Percentiles rank a stretch among this genome's conserved stretches.
These are phyloP conservation scores for Stropharia rugosoannulata DNA, from an alignment of 768 basidiomycete species.

Conservation along the genomic window DNA sequence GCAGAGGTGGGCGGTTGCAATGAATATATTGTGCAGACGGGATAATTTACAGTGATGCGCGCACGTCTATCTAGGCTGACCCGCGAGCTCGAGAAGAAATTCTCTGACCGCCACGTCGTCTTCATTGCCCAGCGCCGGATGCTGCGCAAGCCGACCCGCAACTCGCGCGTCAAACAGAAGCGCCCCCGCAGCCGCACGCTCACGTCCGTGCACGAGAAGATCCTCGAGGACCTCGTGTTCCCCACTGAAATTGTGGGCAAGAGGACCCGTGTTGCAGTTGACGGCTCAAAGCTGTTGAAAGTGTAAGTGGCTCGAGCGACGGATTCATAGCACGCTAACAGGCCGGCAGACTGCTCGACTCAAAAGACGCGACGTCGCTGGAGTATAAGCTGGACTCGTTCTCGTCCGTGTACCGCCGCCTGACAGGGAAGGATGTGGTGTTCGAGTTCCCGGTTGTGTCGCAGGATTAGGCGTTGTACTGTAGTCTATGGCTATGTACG, in stretches of 20 bases:
- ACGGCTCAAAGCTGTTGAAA: constrained; percentile 95
- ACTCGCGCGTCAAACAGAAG: constrained; percentile 92
- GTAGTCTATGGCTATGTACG: constrained; percentile 17
- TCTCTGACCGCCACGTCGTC: constrained; percentile 98
- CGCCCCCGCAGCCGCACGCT: constrained; percentile 95
- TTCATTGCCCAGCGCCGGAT: constrained; percentile 99
- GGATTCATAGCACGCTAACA: constrained; percentile 1
- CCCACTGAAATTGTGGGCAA: constrained; percentile 99
- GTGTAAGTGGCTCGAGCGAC: constrained; percentile 66
- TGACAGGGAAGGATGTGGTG: constrained; percentile 96
- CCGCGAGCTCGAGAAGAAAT: constrained; percentile 99
- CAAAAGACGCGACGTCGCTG: constrained; percentile 95
- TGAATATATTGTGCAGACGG: constrained; percentile 6
- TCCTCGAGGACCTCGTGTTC: constrained; percentile 98
- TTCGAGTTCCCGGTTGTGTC: constrained; percentile 86
- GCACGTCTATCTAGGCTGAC: constrained; percentile 66
- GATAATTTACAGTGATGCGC: constrained; percentile 11
- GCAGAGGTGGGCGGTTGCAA: constrained; percentile 62
- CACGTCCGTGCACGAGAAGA: constrained; percentile 96
- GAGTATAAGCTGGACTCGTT: constrained; percentile 99
- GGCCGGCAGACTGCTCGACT: constrained; percentile 82
- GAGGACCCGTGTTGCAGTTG: constrained; percentile 90
- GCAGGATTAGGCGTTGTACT: constrained; percentile 53
- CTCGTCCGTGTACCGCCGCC: constrained; percentile 91
- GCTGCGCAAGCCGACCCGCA: constrained; percentile 95